phyloP scores from a whole-genome alignment of 2,329 filamentous ascomycete genomes.

The Myriosclerotinia scirpicola region DNA sequence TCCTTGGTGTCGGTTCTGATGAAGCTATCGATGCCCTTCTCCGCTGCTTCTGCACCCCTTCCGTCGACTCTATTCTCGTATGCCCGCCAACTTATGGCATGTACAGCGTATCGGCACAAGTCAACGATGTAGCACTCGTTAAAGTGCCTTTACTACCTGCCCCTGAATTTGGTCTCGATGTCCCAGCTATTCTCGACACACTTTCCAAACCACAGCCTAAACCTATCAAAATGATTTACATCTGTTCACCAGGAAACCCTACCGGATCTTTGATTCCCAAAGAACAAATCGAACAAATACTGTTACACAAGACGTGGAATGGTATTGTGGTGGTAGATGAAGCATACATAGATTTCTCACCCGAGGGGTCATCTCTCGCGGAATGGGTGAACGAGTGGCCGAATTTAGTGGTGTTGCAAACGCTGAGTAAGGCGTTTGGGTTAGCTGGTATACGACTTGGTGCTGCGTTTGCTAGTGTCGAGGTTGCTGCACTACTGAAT shows the following conservation, averaged over 20 bases:
- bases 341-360: slow-evolving; percentile 93
- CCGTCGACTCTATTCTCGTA: slow-evolving; percentile 84
- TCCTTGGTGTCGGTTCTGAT: slow-evolving; percentile 93
- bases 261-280: slow-evolving; percentile 79
- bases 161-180: slow-evolving; percentile 72
- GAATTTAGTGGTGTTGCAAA: slow-evolving; percentile 97
- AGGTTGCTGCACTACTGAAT: slow-evolving; percentile 80
- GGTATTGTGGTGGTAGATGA: slow-evolving; percentile 92
- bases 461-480: slow-evolving; percentile 73
- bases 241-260: slow-evolving; percentile 94
- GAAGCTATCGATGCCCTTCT: slow-evolving; percentile 95
- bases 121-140: slow-evolving; percentile 86
- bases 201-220: slow-evolving; percentile 58
- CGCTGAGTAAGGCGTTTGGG: slow-evolving; percentile 95
- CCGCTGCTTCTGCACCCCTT: slow-evolving; percentile 88
- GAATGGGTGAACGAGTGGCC: slow-evolving; percentile 92
- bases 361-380: slow-evolving; percentile 75
- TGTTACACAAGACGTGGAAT: slow-evolving; percentile 91
- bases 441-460: slow-evolving; percentile 91
- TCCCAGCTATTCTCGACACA: slow-evolving; percentile 63
- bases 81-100: slow-evolving; percentile 98
- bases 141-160: slow-evolving; percentile 77
- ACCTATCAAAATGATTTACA: slow-evolving; percentile 82
- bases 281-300: slow-evolving; percentile 67
- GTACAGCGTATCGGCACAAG: slow-evolving; percentile 91